A percentile compares a stretch with the other conserved stretches of the same genome.
phyloP scores from a whole-genome alignment of 805 yeast species.

The Candida succiphila region DNA sequence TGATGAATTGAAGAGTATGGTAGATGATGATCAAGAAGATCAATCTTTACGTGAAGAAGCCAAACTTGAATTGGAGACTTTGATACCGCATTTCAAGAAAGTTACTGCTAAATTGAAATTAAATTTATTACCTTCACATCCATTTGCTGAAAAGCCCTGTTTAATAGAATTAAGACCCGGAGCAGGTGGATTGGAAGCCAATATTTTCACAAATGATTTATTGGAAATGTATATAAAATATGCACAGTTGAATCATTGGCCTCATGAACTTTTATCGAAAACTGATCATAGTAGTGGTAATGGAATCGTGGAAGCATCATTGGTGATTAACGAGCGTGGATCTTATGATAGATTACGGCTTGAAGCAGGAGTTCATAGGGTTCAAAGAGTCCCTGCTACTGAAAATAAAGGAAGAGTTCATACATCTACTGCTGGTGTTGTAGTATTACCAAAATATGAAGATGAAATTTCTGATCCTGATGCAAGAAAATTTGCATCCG shows the following conservation, averaged over 20 bases:
- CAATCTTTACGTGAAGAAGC: slow-evolving; percentile 47
- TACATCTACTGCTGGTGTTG: slow-evolving; percentile 93
- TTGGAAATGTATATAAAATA: slow-evolving; percentile 73
- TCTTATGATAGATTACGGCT: slow-evolving; percentile 63
- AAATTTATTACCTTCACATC: slow-evolving; percentile 64
- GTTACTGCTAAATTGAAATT: slow-evolving; percentile 39
- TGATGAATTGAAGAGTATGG: slow-evolving; percentile 24
- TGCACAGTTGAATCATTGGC: slow-evolving; percentile 62
- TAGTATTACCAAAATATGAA: slow-evolving; percentile 77
- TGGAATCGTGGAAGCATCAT: slow-evolving; percentile 69
- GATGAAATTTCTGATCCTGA: slow-evolving; percentile 31
- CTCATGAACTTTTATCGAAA: slow-evolving; percentile 45
- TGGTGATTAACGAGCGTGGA: slow-evolving; percentile 66
- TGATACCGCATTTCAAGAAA: slow-evolving; percentile 32
- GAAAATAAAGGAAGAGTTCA: slow-evolving; percentile 92
- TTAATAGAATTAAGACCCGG: slow-evolving; percentile 88
- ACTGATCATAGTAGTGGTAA: slow-evolving; percentile 47
- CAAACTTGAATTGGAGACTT: slow-evolving; percentile 38
- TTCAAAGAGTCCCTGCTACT: slow-evolving; percentile 88
- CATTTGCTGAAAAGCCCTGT: slow-evolving; percentile 67
- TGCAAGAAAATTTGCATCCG: slow-evolving; percentile 60
- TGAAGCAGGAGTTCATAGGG: slow-evolving; percentile 95
- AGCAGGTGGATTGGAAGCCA: slow-evolving; percentile 92
- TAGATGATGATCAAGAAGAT: slow-evolving; percentile 30
- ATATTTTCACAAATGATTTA: slow-evolving; percentile 73